Base-by-base conservation (phyloP, 1,284 basidiomycete genomes). In the Cerioporus squamosus region DNA sequence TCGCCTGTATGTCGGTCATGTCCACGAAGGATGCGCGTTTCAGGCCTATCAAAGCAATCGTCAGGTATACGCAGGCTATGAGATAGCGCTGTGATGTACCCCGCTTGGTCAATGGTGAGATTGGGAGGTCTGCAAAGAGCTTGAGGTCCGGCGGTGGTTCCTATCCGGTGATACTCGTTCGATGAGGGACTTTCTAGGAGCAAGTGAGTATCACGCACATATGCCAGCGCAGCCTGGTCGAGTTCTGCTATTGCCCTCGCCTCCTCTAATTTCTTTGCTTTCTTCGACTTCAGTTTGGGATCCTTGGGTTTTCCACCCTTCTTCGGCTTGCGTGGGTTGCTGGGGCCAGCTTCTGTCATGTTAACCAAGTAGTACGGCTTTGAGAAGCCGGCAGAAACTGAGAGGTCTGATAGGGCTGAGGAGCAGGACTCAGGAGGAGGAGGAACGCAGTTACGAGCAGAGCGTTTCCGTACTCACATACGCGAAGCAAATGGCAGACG, bases 11-110 rank as follows among this genome's bases (percentile, higher is more conserved):
- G 57, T 94, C 91, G 0, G 95, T 97, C 82, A 95, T 92, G 22
- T 90, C 82, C 33, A 89, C 81, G 69, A 95, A 97, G 70, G 88
- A 94, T 0, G 88, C 85, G 62, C 92, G 91, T 75, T 92, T 93
- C 43, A 97, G 79, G 17, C 94, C 93, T 91, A 36, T 62, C 26
- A 23, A 18, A 22, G 24, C 43, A 44, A 3, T 10, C 33, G 33
- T 36, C 38, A 44, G 33, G 53, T 31, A 48, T 33, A n/a, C 15
- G 17, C 18, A 52, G 20, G 24, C n/a, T 23, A 20, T 36, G 10
- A 15, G 33, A 1, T 1, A 17, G 23, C 2, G 1, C 23, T 23
- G 14, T 5, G 4, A 67, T 78, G 39, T 53, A 86, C 89, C 90
- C 74, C 81, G 81, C 70, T 89, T 90, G 8, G 90, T 90, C 23